Base-by-base conservation (phyloP, 106 monocot genomes). In the Acorus gramineus region DNA sequence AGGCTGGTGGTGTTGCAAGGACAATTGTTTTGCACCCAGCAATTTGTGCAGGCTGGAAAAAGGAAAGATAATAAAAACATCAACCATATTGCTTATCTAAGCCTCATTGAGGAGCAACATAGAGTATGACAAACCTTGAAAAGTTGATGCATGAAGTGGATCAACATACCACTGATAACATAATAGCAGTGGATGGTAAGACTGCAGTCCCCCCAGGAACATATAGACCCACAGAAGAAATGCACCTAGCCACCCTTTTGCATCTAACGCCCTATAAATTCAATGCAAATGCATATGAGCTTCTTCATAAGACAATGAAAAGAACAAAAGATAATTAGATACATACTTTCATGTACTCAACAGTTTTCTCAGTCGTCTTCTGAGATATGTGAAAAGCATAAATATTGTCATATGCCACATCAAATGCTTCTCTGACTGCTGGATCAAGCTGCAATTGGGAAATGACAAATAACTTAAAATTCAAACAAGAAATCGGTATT, bases 171-270 rank as follows among this genome's bases (percentile, higher is more conserved):
- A 98, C 92, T 44, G 96, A 66, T 60, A 98, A 85, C 96, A 98
- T 98, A 72, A 98, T 66, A 68, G 96, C 96, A 68, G 91, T 98
- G 52, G 96, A 98, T 14, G 91, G 96, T 68, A 98, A 81, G 45
- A 98, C 92, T 66, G 96, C 96, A 77, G 91, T 98, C 44, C 96
- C 96, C 10, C 96, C 96, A 53, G 91, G 96, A 67, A 92, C 96
- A 73, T 98, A 98, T 69, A 98, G 87, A 55, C 96, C 96, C 12
- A 98, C 91, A 62, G 87, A 81, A 50, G 78, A 53, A 69, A 98
- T 92, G 66, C 80, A 77, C 75, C 87, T 87, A 69, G 91, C 71
- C 64, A 98, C 83, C 75, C 91, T 80, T 83, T 88, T 98, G 77
- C 91, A 98, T 78, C 77, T 81, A 46, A 98, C 96, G 68, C 91